These are phyloP conservation scores for Sophora flavescens DNA, from an alignment of 306 rosid species.

Conservation along the genomic window DNA sequence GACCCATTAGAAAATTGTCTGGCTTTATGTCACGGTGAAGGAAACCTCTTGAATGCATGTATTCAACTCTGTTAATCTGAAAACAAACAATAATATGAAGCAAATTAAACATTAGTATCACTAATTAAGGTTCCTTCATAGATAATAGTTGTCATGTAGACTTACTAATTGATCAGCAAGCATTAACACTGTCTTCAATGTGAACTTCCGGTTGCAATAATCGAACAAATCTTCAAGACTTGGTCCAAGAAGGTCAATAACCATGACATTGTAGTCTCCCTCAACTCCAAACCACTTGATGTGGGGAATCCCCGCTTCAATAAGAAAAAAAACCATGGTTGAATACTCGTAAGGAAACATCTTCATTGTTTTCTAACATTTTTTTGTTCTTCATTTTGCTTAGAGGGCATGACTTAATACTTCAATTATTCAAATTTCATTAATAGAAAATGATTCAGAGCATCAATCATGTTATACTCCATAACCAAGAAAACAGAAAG, in stretches of 20 bases:
- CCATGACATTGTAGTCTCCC: conserved; percentile 97
- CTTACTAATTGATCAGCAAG: conserved; percentile 98
- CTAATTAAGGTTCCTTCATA: conserved; percentile 32
- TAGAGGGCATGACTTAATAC: conserved; percentile 23
- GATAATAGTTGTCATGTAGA: conserved; percentile 35
- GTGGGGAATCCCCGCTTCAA: conserved; percentile 96
- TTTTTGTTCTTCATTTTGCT: conserved; percentile 24
- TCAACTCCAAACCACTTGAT: conserved; percentile 99
- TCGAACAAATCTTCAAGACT: conserved; percentile 98
- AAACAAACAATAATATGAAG: conserved; percentile 42
- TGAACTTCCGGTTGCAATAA: conserved; percentile 89
- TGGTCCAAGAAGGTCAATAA: conserved; percentile 98
- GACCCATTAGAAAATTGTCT: conserved; percentile 98
- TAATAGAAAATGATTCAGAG: conserved; percentile 5
- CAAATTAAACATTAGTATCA: conserved; percentile 19
- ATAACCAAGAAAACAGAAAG: conserved; percentile 24
- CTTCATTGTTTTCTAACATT: conserved; percentile 5
- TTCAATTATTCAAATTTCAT: conserved; percentile 29
- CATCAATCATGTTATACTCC: background rate
- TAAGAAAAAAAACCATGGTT: conserved; percentile 42
- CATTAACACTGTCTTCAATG: conserved; percentile 95
- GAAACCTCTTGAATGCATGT: conserved; percentile 99
- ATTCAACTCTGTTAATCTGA: conserved; percentile 98
- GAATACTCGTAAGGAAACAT: conserved; percentile 47
- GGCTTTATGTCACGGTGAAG: conserved; percentile 99